Evolutionary conservation across 805 yeast genomes (phyloP), one percentile per base, ranked within the genome.

Genomic region (Candida railenensis): DNA sequence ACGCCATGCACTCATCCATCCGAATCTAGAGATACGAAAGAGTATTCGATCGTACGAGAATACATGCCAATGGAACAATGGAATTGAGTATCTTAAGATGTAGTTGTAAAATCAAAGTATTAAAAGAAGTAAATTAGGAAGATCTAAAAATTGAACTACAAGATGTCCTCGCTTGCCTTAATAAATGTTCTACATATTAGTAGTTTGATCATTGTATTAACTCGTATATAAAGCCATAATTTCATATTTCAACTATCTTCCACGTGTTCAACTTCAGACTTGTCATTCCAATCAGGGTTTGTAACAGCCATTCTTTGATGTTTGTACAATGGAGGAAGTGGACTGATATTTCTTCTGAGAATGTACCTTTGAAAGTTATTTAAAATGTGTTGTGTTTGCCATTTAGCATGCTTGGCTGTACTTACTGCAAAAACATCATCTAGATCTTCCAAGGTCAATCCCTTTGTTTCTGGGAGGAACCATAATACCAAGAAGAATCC

Each of bases 341-440:
- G 75, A 21, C 63, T 56, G 8, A 81, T 67, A 20, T 75, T 57
- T 54, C 71, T 73, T 16, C 56, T 42, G 40, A 83, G 60, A n/a
- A 84, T 60, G 43, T 65, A 46, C 47, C 72, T 69, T 57, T 76
- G 75, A 61, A 82, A 48, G 50, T 71, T 65, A 56, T 77, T 74
- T 62, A 56, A 46, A 20, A 72, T 49, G 43, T 60, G 53, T 42
- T 50, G 54, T n/a, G 63, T 58, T 47, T 72, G 71, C 59, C 66
- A 71, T 45, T 39, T 53, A 16, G 88, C 85, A 55, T 84, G 87
- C 44, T 76, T 67, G 48, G 66, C 48, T 40, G 77, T 55, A 14
- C 85, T 78, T 15, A 84, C 85, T 40, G 75, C 73, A 59, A 86
- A 87, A 16, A 86, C 87, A 42, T 81, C 83, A 59, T 86, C 92